Percentiles rank a stretch among this genome's conserved stretches.
Evolutionary conservation across 148 eudicot species (phyloP).

Genomic region (Nyssa sinensis): DNA sequence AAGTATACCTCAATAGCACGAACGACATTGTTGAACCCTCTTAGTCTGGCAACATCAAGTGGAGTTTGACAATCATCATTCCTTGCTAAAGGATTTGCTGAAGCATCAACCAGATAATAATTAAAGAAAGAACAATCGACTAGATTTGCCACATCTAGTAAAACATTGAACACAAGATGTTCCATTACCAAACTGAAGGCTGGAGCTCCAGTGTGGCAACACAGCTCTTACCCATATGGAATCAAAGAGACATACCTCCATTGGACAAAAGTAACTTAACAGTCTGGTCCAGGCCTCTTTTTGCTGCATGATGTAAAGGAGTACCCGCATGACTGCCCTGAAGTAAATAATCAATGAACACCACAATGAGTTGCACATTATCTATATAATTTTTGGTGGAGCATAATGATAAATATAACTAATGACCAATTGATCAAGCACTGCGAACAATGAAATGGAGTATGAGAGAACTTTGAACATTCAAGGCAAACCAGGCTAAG

Average conservation of each 20-base stretch:
- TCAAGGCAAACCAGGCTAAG: no score
- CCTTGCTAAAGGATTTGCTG: constrained; percentile 54
- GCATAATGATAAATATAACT: neutral
- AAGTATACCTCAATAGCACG: constrained; percentile 55
- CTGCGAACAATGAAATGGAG: neutral
- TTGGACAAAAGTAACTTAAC: constrained; percentile 51
- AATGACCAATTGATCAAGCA: neutral
- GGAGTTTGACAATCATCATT: constrained; percentile 63
- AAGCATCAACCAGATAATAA: neutral
- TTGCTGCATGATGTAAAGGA: constrained; percentile 65
- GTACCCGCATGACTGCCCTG: constrained; percentile 63
- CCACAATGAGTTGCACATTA: neutral
- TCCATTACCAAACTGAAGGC: neutral
- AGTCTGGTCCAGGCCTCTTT: constrained; percentile 49
- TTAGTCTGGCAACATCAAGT: constrained; percentile 53
- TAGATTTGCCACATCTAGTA: neutral
- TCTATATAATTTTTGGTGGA: neutral
- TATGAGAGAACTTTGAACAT: neutral
- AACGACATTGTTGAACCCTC: constrained; percentile 47
- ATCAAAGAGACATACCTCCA: constrained; percentile 39
- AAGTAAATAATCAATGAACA: neutral
- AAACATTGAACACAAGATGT: neutral
- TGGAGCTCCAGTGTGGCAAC: neutral
- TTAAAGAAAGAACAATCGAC: neutral
- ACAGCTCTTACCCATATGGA: neutral